Conservation (phyloP, 2,329 filamentous ascomycete genomes). For the Xylaria sp. region DNA sequence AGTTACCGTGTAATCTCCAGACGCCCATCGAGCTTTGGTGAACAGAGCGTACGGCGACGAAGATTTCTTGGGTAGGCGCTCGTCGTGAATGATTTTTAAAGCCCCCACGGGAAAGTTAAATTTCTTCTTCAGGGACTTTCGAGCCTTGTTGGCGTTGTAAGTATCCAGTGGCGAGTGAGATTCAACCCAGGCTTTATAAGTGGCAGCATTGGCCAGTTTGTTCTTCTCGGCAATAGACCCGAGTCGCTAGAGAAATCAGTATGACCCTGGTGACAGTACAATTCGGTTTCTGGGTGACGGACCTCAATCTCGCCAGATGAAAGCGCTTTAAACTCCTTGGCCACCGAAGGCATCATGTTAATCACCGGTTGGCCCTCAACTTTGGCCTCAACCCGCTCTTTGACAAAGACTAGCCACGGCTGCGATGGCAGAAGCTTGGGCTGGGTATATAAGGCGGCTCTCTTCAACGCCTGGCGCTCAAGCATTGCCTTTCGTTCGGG, state of each 20-base stretch:
- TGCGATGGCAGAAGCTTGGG: conserved; percentile 42
- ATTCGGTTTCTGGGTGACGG: conserved; percentile 31
- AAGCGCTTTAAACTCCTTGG: conserved; percentile 48
- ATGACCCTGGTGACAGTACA: not conserved
- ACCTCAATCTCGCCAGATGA: conserved; percentile 52
- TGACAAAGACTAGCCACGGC: conserved; percentile 48
- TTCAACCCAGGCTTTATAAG: conserved; percentile 56
- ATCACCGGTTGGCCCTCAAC: conserved; percentile 13
- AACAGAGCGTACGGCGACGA: conserved; percentile 45
- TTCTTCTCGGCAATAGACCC: conserved; percentile 46
- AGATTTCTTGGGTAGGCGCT: conserved; percentile 53
- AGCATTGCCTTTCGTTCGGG: conserved; percentile 36
- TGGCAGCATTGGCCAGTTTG: conserved; percentile 46
- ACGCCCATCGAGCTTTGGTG: conserved; percentile 46
- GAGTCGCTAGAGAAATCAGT: conserved; percentile 44
- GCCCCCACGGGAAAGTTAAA: conserved; percentile 36
- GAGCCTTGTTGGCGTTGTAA: conserved; percentile 54
- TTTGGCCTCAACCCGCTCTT: conserved; percentile 39
- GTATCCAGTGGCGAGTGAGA: conserved; percentile 48
- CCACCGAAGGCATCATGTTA: conserved; percentile 37
- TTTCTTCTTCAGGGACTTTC: conserved; percentile 48
- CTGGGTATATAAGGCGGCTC: conserved; percentile 49
- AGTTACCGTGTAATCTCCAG: conserved; percentile 33
- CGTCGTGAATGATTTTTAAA: conserved; percentile 49
- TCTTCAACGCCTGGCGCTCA: conserved; percentile 43